phyloP scores from a whole-genome alignment of 2,329 filamentous ascomycete species.

The Gliomastix tumulicola region DNA sequence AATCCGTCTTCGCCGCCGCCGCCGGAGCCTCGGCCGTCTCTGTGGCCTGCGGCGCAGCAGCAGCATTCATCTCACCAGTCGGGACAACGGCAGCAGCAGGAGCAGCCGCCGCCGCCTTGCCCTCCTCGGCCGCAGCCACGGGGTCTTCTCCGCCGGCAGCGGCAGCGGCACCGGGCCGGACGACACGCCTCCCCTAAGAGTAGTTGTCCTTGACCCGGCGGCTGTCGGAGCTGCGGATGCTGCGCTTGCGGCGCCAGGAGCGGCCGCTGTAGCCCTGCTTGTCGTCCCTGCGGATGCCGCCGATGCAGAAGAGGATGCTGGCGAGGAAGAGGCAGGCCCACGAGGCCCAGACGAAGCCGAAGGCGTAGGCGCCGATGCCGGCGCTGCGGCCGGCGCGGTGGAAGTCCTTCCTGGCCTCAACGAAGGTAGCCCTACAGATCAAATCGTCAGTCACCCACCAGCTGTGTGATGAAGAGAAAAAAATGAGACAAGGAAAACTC shows the following conservation, averaged over 20 bases:
- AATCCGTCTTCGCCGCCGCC: no score
- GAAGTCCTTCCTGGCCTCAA: constrained; percentile 64
- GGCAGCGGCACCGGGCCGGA: not conserved
- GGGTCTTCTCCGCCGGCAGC: no score
- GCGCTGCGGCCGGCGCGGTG: constrained; percentile 45
- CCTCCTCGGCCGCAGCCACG: no score
- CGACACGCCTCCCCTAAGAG: constrained; percentile 28
- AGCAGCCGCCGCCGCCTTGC: not conserved
- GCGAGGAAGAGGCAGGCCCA: constrained; percentile 61
- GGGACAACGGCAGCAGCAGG: not conserved
- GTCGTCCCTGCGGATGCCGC: constrained; percentile 44
- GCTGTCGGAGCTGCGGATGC: constrained; percentile 32
- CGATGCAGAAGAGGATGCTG: constrained; percentile 59
- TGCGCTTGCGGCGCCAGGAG: constrained; percentile 22
- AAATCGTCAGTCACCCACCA: not conserved
- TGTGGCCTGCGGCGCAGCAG: no score
- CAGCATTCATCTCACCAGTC: no score
- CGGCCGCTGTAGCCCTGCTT: constrained; percentile 17
- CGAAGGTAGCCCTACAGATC: constrained; percentile 47
- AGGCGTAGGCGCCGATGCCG: constrained; percentile 58
- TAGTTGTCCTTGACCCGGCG: constrained; percentile 67
- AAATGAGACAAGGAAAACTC: constrained; percentile 20
- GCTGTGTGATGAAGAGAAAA: not conserved
- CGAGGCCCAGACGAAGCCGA: constrained; percentile 72
- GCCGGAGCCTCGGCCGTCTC: no score